Evolutionary conservation across 192 early-diverging fungal species (phyloP).

Genomic region (Geranomyces variabilis): DNA sequence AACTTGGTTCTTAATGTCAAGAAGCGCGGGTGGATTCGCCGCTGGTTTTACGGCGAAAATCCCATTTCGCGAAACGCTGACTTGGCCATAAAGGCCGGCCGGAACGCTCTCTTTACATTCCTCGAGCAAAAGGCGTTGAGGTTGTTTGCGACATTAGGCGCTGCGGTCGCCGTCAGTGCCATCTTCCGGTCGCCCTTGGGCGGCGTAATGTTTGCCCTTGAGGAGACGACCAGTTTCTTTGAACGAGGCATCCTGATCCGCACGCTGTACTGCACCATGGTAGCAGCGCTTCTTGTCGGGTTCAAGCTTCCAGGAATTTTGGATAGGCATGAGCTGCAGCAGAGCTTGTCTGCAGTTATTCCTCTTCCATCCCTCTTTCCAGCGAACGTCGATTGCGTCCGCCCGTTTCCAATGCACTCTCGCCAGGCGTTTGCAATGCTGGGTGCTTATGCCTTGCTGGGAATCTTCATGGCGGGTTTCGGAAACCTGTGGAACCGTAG

Average conservation of each 20-base stretch:
- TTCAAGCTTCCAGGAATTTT: slow-evolving; percentile 8
- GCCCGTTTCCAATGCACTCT: neutral
- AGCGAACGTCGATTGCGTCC: slow-evolving; percentile 8
- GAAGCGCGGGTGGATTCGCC: slow-evolving; percentile 11
- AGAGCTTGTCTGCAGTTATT: neutral
- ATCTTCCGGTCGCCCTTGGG: slow-evolving; percentile 44
- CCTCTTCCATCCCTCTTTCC: slow-evolving; percentile 27
- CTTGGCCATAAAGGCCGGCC: slow-evolving; percentile 13
- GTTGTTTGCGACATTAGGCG: slow-evolving; percentile 45
- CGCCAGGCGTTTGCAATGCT: neutral
- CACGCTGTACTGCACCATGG: slow-evolving; percentile 36
- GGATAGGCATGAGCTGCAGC: neutral
- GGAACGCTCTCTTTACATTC: slow-evolving; percentile 36
- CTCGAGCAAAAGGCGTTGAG: slow-evolving; percentile 33
- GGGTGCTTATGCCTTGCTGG: slow-evolving; percentile 25
- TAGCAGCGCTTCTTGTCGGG: slow-evolving; percentile 38
- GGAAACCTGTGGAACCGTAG: slow-evolving; percentile 37
- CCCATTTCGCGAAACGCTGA: neutral
- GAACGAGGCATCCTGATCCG: slow-evolving; percentile 35
- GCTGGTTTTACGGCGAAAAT: slow-evolving; percentile 32
- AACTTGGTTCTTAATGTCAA: slow-evolving; percentile 12
- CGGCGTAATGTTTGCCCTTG: slow-evolving; percentile 45
- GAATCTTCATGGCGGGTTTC: slow-evolving; percentile 31
- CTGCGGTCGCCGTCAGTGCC: slow-evolving; percentile 41
- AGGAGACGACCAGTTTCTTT: slow-evolving; percentile 46